Conservation (phyloP, 139 green algal genomes). For the Tetratostichococcus sp. region DNA sequence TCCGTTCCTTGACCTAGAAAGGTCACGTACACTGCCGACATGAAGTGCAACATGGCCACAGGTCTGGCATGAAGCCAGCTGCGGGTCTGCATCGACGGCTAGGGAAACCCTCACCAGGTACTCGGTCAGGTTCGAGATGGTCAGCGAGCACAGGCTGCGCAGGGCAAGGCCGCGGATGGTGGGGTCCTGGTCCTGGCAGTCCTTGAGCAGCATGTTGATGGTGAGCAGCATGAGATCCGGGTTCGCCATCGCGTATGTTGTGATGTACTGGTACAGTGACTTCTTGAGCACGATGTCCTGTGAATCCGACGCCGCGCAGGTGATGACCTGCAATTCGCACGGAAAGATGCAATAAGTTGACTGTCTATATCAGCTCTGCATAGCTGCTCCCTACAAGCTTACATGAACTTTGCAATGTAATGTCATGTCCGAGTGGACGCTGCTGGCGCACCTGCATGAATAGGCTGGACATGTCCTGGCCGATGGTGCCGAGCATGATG, state of each 20-base stretch:
- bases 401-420: too few species aligned
- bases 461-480: slow-evolving; percentile 90
- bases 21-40: too few species aligned
- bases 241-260: slow-evolving; percentile 65
- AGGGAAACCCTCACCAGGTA: slow-evolving; percentile 71
- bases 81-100: neutral
- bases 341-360: neutral
- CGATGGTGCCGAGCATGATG: slow-evolving; percentile 89
- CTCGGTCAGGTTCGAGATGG: slow-evolving; percentile 91
- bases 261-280: slow-evolving; percentile 95
- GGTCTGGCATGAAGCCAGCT: too few species aligned
- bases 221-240: slow-evolving; percentile 67
- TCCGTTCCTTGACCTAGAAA: too few species aligned
- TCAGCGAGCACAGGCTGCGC: slow-evolving; percentile 82
- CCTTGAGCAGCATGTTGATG: slow-evolving; percentile 57
- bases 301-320: slow-evolving; percentile 52
- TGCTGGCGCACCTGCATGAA: slow-evolving; percentile 66
- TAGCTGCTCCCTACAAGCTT: too few species aligned
- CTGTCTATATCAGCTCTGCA: slow-evolving; percentile 4
- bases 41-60: too few species aligned
- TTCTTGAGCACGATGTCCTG: slow-evolving; percentile 81
- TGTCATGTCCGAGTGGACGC: too few species aligned
- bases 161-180: slow-evolving; percentile 91
- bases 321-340: slow-evolving; percentile 51
- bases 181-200: slow-evolving; percentile 84